Evolutionary conservation across 352 stramenopile genomes (phyloP).

Genomic region (Globisporangium carolinianum): DNA sequence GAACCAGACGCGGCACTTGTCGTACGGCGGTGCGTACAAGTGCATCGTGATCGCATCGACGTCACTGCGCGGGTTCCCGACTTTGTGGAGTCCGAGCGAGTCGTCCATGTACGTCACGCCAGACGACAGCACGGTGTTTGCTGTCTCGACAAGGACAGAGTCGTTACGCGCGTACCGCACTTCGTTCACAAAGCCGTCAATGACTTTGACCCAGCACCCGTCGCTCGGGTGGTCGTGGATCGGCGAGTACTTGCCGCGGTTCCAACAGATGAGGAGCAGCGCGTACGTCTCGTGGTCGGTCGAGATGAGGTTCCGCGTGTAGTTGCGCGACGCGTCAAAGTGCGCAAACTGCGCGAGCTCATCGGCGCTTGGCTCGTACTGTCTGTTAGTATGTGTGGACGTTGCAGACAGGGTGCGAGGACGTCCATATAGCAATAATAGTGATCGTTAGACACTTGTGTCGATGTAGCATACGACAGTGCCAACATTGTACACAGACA

Average conservation of each 20-base stretch:
- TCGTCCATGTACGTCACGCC: slow-evolving; percentile 90
- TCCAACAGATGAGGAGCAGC: slow-evolving; percentile 94
- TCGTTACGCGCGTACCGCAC: slow-evolving; percentile 72
- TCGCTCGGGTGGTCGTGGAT: slow-evolving; percentile 88
- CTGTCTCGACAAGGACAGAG: slow-evolving; percentile 43
- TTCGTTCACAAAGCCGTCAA: slow-evolving; percentile 84
- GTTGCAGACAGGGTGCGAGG: too few species aligned
- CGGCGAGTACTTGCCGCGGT: slow-evolving; percentile 61
- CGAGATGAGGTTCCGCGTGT: slow-evolving; percentile 93
- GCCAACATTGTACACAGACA: too few species aligned
- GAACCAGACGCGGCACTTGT: slow-evolving; percentile 87
- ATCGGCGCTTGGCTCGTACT: slow-evolving; percentile 41
- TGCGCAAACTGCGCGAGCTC: slow-evolving; percentile 73
- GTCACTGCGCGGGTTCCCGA: slow-evolving; percentile 66
- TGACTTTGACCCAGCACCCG: slow-evolving; percentile 79
- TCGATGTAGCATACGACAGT: too few species aligned
- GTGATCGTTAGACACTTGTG: too few species aligned
- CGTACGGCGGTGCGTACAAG: slow-evolving; percentile 90
- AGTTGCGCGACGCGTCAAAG: slow-evolving; percentile 82
- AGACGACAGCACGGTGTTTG: slow-evolving; percentile 48
- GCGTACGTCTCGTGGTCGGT: slow-evolving; percentile 91
- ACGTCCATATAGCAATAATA: background rate
- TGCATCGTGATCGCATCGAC: slow-evolving; percentile 90
- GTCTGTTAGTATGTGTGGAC: slow-evolving; percentile 11
- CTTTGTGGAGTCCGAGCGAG: slow-evolving; percentile 89